These are phyloP conservation scores for Annona squamosa DNA, from an alignment of 164 flowering plant genomes.

Conservation along the genomic window DNA sequence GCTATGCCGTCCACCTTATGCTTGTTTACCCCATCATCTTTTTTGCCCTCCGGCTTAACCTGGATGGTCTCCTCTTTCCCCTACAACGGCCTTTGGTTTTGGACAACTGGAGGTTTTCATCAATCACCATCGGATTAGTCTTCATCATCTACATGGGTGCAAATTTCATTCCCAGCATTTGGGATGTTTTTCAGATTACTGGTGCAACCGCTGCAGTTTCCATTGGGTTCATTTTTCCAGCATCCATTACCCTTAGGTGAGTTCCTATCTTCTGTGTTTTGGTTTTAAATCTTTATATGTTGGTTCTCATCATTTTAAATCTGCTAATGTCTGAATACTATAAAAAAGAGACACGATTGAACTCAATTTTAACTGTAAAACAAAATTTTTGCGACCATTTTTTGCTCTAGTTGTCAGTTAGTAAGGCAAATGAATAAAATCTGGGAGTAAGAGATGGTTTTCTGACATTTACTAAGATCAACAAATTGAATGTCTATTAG, in stretches of 20 bases:
- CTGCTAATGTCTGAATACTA: neutral
- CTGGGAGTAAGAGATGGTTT: neutral
- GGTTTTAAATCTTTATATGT: neutral
- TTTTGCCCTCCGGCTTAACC: constrained; percentile 70
- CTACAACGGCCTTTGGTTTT: constrained; percentile 42
- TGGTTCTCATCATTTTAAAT: neutral
- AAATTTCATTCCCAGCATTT: constrained; percentile 91
- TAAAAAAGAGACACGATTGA: neutral
- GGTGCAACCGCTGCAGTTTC: constrained; percentile 98
- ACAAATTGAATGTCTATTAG: neutral
- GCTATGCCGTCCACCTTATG: constrained; percentile 89
- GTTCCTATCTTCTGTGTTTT: constrained; percentile 8
- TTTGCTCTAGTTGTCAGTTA: neutral
- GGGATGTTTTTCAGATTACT: constrained; percentile 98
- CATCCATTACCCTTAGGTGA: constrained; percentile 69
- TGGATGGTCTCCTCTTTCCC: constrained; percentile 86
- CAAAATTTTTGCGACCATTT: neutral
- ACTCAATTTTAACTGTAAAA: too few species aligned
- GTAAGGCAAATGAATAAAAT: neutral
- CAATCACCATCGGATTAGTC: constrained; percentile 50
- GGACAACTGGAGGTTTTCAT: constrained; percentile 62
- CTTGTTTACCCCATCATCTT: constrained; percentile 90
- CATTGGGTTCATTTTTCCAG: constrained; percentile 91
- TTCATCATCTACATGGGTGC: constrained; percentile 68
- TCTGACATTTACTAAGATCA: neutral